Evolutionary conservation across 1,139 yeast genomes (phyloP), one percentile per base, ranked within the genome.

Genomic region (Magnusiomyces paraingens): DNA sequence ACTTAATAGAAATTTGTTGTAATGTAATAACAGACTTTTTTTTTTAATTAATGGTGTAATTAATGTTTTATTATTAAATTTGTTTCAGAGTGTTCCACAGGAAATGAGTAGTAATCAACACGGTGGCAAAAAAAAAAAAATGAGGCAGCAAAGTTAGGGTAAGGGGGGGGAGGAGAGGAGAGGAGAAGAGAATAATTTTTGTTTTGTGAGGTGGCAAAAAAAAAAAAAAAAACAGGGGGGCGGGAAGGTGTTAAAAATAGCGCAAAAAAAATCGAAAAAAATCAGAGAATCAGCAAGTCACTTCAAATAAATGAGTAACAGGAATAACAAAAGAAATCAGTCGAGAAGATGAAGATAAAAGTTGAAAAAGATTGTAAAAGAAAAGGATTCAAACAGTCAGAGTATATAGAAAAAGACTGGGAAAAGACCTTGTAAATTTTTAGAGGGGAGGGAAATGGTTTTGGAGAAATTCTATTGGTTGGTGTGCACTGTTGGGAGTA

Each of bases 261-360:
- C 32, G 32, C 32, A 26, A 26, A 26, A 26, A n/a, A 4, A 26
- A 26, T 26, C 32, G 32, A 26, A 26, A 26, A 26, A 26, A 26
- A 26, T 26, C 32, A 26, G 32, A 26, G 32, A 21, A 43, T 11
- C n/a, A 43, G 14, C 21, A n/a, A 26, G 26, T 18, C 48, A 45
- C 48, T 12, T 45, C 48, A 45, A 45, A 29, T 29, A 3, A 45
- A 45, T 45, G 48, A 45, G 48, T 45, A 45, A 18, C 22, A 26
- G n/a, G 15, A 38, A n/a, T 38, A n/a, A 38, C 41, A 38, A 38
- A n/a, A 38, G 41, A 38, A 38, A 38, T n/a, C 15, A 17, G 18
- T 38, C 41, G 15, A 38, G 41, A 38, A n/a, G 18, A 17, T 4
- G 41, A 38, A 26, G 22, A 2, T 11, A 5, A 3, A 22, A 43